Percentiles rank a stretch among this genome's conserved stretches.
These are phyloP conservation scores for Rhytidiadelphus loreus DNA, from an alignment of 225 moss, liverwort and hornwort species.

Conservation along the genomic window DNA sequence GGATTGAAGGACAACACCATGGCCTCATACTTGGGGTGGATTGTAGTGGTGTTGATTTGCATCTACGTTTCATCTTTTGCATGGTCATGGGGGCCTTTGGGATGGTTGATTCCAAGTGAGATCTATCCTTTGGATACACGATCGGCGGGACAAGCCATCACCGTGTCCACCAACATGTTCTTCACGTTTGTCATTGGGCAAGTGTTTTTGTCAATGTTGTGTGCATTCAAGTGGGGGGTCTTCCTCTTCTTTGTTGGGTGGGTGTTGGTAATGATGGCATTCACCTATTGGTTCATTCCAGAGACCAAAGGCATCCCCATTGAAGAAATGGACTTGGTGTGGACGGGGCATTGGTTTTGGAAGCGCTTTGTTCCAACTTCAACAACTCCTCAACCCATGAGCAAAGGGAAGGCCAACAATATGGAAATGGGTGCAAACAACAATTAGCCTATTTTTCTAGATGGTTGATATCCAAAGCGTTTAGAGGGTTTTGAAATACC, in stretches of 20 bases:
- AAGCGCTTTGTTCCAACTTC: background rate
- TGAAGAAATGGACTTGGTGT: background rate
- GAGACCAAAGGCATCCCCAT: background rate
- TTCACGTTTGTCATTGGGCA: background rate
- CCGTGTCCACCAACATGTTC: background rate
- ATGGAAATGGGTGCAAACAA: background rate
- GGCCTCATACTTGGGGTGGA: background rate
- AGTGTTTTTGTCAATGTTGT: background rate
- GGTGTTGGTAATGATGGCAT: background rate
- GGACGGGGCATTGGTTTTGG: background rate
- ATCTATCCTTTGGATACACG: background rate
- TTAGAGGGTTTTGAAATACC: background rate
- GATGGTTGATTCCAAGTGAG: background rate
- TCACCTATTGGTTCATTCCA: background rate
- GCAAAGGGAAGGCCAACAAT: background rate
- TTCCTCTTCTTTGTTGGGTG: background rate
- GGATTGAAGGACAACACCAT: background rate
- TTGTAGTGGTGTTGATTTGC: background rate
- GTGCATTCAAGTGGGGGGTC: background rate
- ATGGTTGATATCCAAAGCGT: background rate
- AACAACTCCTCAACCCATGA: background rate
- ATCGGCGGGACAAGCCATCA: background rate
- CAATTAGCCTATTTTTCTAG: background rate
- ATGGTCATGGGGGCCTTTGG: background rate
- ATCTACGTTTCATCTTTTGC: background rate